Evolutionary conservation across 108 stramenopile species (phyloP), one percentile per base, ranked within the genome.

Genomic region (Nitzschia putrida): DNA sequence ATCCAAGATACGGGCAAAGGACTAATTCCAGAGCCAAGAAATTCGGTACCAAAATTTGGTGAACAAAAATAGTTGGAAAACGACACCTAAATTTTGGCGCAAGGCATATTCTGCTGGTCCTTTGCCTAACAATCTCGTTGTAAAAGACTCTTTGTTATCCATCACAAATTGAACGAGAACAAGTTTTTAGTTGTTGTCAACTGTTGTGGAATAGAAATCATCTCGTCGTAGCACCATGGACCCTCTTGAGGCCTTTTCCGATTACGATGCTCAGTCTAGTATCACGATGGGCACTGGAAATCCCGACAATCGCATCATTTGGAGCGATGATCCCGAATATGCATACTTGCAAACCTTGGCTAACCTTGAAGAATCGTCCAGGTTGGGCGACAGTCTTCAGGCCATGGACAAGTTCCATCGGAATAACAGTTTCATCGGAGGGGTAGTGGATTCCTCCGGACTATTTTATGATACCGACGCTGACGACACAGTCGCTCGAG

Each of bases 241-340:
- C n/a, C 29, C 29, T 4, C 29, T 34, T n/a, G 71, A 71, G 50
- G 49, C 50, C 3, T 45, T 25, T 21, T 57, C 47, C 38, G 51
- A 42, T 24, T 22, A 16, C 9, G 38, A 63, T 20, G 37, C 44
- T 22, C 61, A 63, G 40, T 63, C 61, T 8, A 41, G 44, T 23
- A 63, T 63, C 43, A 63, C 61, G 12, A 63, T 39, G 26, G 65
- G 53, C 34, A 66, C 65, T 29, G 64, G 64, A 12, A 37, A 52
- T 52, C 47, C 47, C 47, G 69, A 70, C 29, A 39, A 53, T 13
- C 54, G 11, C 21, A 42, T 77, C 1, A 51, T 77, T 37, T 77
- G 76, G 76, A 71, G 68, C 13, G 76, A 77, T 61, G 68, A 77
- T 41, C 76, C 76, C 0, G 76, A 77, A 55, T 6, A 38, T 10